Conservation (phyloP, 164 flowering plant genomes). For the Liquidambar formosana region DNA sequence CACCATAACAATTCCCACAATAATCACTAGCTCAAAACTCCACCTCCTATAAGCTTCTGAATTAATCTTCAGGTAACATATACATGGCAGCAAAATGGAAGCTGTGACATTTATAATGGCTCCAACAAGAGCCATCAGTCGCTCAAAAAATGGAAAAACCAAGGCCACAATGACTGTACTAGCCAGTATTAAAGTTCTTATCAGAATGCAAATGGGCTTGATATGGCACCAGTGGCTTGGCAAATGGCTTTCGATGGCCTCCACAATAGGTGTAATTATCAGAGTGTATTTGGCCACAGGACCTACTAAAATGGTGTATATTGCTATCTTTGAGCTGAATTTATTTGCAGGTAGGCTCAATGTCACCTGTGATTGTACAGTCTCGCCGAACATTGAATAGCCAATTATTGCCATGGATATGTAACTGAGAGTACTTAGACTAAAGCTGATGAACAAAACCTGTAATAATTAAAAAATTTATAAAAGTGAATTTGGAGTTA, state of each 20-base stretch:
- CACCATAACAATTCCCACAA: conserved; percentile 20
- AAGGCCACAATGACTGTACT: conserved; percentile 37
- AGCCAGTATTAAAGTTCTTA: conserved; percentile 19
- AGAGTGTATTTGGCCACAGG: conserved; percentile 37
- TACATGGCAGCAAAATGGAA: conserved; percentile 44
- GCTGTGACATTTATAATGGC: conserved; percentile 34
- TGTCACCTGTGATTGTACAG: conserved; percentile 25
- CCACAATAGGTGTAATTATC: conserved; percentile 17
- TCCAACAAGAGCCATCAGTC: conserved; percentile 43
- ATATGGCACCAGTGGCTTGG: background rate
- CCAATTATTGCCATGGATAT: conserved; percentile 21
- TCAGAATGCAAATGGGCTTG: background rate
- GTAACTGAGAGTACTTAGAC: background rate
- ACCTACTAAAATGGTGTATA: conserved; percentile 23
- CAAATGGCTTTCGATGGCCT: conserved; percentile 7
- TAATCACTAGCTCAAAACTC: conserved; percentile 22
- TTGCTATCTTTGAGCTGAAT: conserved; percentile 28
- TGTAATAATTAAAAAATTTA: conserved; percentile 6
- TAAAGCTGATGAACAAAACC: conserved; percentile 10
- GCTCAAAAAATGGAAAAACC: conserved; percentile 35
- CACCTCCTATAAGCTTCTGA: conserved; percentile 3
- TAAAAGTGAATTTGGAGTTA: too few relatives aligned
- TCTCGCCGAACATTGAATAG: conserved; percentile 29
- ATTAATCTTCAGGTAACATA: conserved; percentile 50
- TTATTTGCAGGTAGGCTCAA: conserved; percentile 25